Evolutionary conservation across 441 rosid species (phyloP).

Genomic region (Melastoma candidum): DNA sequence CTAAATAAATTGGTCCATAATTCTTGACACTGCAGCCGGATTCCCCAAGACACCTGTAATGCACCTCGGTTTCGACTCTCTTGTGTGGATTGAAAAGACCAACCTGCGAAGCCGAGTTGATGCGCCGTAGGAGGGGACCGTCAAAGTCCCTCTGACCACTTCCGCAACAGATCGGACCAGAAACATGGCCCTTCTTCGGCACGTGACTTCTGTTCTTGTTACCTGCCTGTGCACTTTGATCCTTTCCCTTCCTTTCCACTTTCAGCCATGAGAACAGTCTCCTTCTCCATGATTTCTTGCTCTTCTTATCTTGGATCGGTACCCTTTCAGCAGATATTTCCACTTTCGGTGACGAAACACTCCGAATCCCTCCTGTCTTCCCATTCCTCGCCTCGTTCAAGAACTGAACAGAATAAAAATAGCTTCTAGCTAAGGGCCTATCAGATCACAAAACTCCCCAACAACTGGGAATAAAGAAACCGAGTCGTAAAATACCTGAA

Average conservation of each 20-base stretch:
- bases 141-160: slow-evolving; percentile 9
- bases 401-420: slow-evolving; percentile 25
- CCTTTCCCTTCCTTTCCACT: slow-evolving; percentile 27
- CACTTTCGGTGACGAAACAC: slow-evolving; percentile 9
- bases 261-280: slow-evolving; percentile 44
- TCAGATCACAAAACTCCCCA: not conserved
- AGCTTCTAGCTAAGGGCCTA: no score
- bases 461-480: slow-evolving; percentile 1
- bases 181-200: slow-evolving; percentile 28
- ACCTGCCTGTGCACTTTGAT: slow-evolving; percentile 11
- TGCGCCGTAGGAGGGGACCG: slow-evolving; percentile 19
- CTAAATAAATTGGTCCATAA: not conserved
- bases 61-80: slow-evolving; percentile 26
- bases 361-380: slow-evolving; percentile 19
- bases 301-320: slow-evolving; percentile 21
- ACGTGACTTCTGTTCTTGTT: slow-evolving; percentile 15
- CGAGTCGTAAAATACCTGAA: slow-evolving; percentile 25
- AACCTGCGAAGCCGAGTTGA: slow-evolving; percentile 32
- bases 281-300: slow-evolving; percentile 39
- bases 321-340: slow-evolving; percentile 15
- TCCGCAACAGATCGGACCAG: slow-evolving; percentile 33
- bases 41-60: slow-evolving; percentile 31
- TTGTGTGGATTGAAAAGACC: slow-evolving; percentile 24
- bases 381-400: slow-evolving; percentile 47
- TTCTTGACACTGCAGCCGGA: slow-evolving; percentile 2